phyloP scores from a whole-genome alignment of 2,329 filamentous ascomycete genomes.

The Grosmannia clavigera region DNA sequence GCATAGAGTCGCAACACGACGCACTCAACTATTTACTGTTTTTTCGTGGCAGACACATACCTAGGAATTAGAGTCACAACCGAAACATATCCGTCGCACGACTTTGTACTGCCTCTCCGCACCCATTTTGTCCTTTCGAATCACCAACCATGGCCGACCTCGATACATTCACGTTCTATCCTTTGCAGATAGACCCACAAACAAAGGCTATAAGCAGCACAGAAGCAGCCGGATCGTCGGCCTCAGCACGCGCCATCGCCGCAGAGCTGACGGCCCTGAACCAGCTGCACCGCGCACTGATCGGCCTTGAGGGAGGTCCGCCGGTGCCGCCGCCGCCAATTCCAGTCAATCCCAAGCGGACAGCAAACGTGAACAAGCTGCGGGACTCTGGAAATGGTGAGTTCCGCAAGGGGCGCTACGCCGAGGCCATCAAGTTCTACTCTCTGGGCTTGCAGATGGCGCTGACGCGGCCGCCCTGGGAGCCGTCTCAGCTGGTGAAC shows the following conservation, averaged over 20 bases:
- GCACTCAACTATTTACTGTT: neutral
- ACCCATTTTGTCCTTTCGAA: neutral
- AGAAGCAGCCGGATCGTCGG: slow-evolving; percentile 7
- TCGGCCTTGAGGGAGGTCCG: slow-evolving; percentile 43
- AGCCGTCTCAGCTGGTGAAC: slow-evolving; percentile 67
- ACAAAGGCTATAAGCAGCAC: slow-evolving; percentile 59
- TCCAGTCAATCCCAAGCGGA: slow-evolving; percentile 86
- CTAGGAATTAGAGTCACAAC: neutral
- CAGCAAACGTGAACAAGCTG: slow-evolving; percentile 77
- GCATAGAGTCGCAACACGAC: neutral
- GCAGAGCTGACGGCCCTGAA: slow-evolving; percentile 65
- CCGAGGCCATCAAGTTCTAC: slow-evolving; percentile 71
- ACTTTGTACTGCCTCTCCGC: neutral
- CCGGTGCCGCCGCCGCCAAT: slow-evolving; percentile 71
- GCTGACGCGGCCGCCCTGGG: slow-evolving; percentile 69
- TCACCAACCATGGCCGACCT: slow-evolving; percentile 37
- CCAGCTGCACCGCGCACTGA: slow-evolving; percentile 60
- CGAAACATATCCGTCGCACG: no score
- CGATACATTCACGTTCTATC: slow-evolving; percentile 71
- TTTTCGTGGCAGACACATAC: neutral
- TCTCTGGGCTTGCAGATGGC: slow-evolving; percentile 86
- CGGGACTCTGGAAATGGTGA: slow-evolving; percentile 75
- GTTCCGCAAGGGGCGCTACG: slow-evolving; percentile 65
- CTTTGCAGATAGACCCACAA: slow-evolving; percentile 67
- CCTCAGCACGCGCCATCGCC: slow-evolving; percentile 36